Base-by-base conservation (phyloP, 2,329 filamentous ascomycete genomes). In the Mycosphaerella sp. region DNA sequence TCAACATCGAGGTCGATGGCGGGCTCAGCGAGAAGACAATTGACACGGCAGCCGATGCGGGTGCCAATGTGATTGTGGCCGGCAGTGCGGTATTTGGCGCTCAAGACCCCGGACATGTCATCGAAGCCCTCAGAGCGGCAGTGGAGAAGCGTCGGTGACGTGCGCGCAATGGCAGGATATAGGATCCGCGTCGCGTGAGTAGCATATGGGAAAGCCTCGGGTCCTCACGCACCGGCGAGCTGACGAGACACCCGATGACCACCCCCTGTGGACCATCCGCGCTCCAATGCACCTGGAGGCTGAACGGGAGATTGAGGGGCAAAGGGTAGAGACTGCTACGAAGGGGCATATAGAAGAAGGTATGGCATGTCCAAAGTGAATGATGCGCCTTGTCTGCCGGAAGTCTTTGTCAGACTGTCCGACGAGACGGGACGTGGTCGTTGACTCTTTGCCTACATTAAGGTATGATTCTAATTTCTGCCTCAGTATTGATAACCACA, bases 1-100 rank as follows among this genome's bases (percentile, higher is more conserved):
- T 98, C 56, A 93, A 96, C 73, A 98, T 98, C 64, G 93, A 98
- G 73, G 91, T 98, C 36, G 93, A 98, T 68, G 93, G 93, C 47
- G 93, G 93, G 2, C 71, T 98, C 40, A 89, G 89, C 1, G 83
- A 89, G 48, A 81, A 82, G 59, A 98, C 93, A 0, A 93, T 98
- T 61, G 90, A 93, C 64, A 86, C 91, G 67, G 93, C 93, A 6
- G 93, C 93, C 0, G 89, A 95, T 54, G 93, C 93, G 0, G 93
- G 93, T 30, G 93, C 93, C 49, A 98, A 98, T 64, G 93, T 98
- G 51, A 98, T 98, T 65, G 93, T 98, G 45, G 91, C 93, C 9
- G 93, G 93, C 27, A 95, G 88, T 64, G 93, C 93, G 36, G 89
- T 98, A 6, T 98, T 97, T 71, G 89, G 90, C 32, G 91, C 93